Conservation (phyloP, 176 grass and related monocot genomes). For the Themeda triandra region DNA sequence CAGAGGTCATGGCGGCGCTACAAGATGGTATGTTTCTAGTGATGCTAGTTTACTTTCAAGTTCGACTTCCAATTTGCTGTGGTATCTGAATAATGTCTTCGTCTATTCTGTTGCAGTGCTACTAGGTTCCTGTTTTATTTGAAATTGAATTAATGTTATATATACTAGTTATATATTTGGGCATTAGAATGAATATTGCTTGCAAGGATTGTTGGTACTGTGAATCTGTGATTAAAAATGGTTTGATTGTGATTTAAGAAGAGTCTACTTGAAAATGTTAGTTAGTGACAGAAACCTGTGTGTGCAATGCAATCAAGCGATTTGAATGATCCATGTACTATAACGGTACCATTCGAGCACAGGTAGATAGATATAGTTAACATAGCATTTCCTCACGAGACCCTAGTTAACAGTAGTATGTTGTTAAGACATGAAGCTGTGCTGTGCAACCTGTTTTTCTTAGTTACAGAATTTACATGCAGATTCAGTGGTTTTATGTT, state of each 20-base stretch:
- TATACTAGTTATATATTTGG: neutral
- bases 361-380: neutral
- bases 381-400: neutral
- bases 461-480: neutral
- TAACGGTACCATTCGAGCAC: neutral
- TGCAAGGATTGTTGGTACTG: neutral
- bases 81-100: neutral
- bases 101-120: neutral
- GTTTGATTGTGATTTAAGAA: neutral
- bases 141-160: neutral
- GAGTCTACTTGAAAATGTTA: neutral
- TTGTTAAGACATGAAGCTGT: neutral
- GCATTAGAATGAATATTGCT: neutral
- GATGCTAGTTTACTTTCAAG: neutral
- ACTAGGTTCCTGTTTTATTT: neutral
- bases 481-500: neutral
- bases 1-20: constrained; percentile 85
- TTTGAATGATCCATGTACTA: neutral
- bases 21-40: constrained; percentile 73
- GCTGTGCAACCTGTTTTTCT: neutral
- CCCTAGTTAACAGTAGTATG: neutral
- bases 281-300: neutral
- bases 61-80: neutral
- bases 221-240: too few relatives aligned
- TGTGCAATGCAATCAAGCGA: neutral